Conservation (phyloP, 2,329 filamentous ascomycete genomes). For the Nannizziopsis arthrosporioides region DNA sequence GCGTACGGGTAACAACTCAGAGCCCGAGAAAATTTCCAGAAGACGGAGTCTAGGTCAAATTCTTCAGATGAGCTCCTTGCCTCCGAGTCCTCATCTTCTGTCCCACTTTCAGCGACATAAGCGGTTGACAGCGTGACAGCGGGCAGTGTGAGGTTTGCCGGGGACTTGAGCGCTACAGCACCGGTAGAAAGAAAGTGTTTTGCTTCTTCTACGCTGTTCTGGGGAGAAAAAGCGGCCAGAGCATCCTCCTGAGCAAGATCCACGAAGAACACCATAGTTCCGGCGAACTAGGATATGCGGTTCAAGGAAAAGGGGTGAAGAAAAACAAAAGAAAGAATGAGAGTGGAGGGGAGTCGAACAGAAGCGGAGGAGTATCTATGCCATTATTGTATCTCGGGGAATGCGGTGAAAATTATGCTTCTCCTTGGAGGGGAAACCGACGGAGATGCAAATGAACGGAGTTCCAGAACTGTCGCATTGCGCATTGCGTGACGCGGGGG, state of each 20-base stretch:
- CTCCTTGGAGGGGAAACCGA: too few species aligned
- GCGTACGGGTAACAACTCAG: slow-evolving; percentile 41
- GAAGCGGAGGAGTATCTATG: too few species aligned
- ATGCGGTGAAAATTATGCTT: too few species aligned
- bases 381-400: too few species aligned
- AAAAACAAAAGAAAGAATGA: not conserved
- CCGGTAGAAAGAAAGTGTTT: not conserved
- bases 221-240: not conserved
- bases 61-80: not conserved
- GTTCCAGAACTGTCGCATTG: too few species aligned
- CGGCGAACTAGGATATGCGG: slow-evolving; percentile 15
- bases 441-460: too few species aligned
- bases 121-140: slow-evolving; percentile 5
- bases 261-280: slow-evolving; percentile 38
- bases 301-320: not conserved
- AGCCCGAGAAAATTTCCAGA: slow-evolving; percentile 28
- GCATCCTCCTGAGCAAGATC: slow-evolving; percentile 32
- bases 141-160: slow-evolving; percentile 2
- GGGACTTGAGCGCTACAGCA: not conserved
- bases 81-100: slow-evolving; percentile 5
- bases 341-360: too few species aligned
- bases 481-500: too few species aligned
- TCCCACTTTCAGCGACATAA: slow-evolving; percentile 12
- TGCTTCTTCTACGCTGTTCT: not conserved
- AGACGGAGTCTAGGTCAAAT: not conserved